Evolutionary conservation across 805 yeast species (phyloP).

Genomic region (Cyberlindnera maclurae): DNA sequence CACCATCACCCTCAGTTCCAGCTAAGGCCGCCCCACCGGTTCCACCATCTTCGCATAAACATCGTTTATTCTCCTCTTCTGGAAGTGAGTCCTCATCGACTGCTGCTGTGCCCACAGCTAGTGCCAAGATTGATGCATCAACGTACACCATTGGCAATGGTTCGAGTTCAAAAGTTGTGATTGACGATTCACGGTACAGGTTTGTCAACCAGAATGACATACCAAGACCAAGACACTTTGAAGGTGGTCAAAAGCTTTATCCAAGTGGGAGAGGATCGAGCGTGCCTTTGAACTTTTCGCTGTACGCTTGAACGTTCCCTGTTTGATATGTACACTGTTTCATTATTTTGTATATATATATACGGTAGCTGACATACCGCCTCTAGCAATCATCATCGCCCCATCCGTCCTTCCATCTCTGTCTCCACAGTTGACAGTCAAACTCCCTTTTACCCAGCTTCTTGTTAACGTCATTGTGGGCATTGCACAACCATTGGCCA

Average conservation of each 20-base stretch:
- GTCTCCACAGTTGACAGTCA: slow-evolving; percentile 85
- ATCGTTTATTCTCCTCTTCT: slow-evolving; percentile 10
- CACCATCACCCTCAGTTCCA: slow-evolving; percentile 8
- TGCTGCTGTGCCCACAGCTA: slow-evolving; percentile 10
- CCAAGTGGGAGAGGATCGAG: slow-evolving; percentile 89
- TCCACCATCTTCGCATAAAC: slow-evolving; percentile 21
- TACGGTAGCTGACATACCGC: background rate
- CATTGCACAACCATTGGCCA: slow-evolving; percentile 89
- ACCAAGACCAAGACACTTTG: slow-evolving; percentile 83
- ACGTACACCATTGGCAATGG: slow-evolving; percentile 22
- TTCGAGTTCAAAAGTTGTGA: slow-evolving; percentile 35
- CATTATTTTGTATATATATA: background rate
- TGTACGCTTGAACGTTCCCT: slow-evolving; percentile 4
- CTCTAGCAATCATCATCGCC: slow-evolving; percentile 28
- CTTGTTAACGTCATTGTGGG: slow-evolving; percentile 88
- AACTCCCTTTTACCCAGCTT: slow-evolving; percentile 82
- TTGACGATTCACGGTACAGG: slow-evolving; percentile 21
- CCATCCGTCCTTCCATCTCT: slow-evolving; percentile 96
- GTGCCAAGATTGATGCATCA: slow-evolving; percentile 21
- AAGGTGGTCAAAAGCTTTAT: slow-evolving; percentile 66
- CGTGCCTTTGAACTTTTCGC: slow-evolving; percentile 12
- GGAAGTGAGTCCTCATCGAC: slow-evolving; percentile 13
- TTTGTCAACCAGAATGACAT: slow-evolving; percentile 51
- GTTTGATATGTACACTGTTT: background rate
- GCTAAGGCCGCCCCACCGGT: slow-evolving; percentile 22